Evolutionary conservation across 768 basidiomycete genomes (phyloP), one percentile per base, ranked within the genome.

Genomic region (Serendipita sp.): DNA sequence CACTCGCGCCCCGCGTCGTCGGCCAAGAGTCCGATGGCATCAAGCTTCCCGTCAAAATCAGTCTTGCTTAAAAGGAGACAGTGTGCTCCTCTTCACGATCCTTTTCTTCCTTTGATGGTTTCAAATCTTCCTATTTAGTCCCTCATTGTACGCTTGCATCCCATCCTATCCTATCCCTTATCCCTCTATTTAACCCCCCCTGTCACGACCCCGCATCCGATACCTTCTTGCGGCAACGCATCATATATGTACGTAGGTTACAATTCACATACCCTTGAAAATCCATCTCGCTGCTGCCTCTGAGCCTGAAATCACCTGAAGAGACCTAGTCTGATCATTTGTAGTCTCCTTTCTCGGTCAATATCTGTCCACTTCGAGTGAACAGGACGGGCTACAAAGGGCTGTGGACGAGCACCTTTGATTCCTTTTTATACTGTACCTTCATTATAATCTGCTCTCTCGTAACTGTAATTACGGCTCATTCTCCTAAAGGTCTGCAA

Each of bases 31-130:
- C 15, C 0, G 63, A 66, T 3, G 67, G 67, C 3, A 46, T 67
- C 23, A 52, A 66, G 18, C 18, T 66, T 34, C 65, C 67, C 23
- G 55, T 67, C 18, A 44, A 44, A 13, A 44, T 67, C 15, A 66
- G 55, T 60, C 55, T 60, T n/a, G 55, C 55, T 16, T 60, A 60
- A 34, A 60, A 60, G 33, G 34, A 23, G 55, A 34, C 16, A 60
- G 8, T 10, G 16, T 1, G 16, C 33, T 36, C 55, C 16, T 60
- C 10, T 60, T 16, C 27, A 34, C 55, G 34, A 23, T 60, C 55
- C 10, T 34, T 60, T 60, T 16, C 18, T 23, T 23, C 23, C 23
- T 23, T 60, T 50, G 18, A 8, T 52, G 16, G 5, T 52, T n/a
- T 31, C 31, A 52, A 23, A 5, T 5, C n/a, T n/a, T 52, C 18